These are phyloP conservation scores for Cryptosporidium parvum DNA, from an alignment of 169 alveolate species.

Conservation along the genomic window DNA sequence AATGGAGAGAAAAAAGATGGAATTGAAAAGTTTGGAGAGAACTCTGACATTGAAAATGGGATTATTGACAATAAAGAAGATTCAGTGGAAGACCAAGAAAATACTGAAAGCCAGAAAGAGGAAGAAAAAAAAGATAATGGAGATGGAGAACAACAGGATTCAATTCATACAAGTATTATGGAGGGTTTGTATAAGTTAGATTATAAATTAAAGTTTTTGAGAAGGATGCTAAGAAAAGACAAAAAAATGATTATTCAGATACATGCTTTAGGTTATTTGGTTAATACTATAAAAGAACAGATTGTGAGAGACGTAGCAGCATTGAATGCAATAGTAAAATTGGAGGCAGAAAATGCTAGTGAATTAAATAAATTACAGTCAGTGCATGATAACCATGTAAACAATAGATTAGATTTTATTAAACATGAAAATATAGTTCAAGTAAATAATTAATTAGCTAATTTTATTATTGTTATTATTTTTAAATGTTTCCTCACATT, in stretches of 20 bases:
- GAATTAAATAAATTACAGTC: constrained; percentile 58
- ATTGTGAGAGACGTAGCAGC: constrained; percentile 71
- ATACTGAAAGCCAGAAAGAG: constrained; percentile 10
- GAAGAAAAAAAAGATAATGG: constrained; percentile 3
- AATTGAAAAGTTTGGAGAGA: constrained; percentile 1
- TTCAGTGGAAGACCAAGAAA: constrained; percentile 25
- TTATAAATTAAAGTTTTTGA: constrained; percentile 34
- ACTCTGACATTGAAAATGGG: constrained; percentile 8
- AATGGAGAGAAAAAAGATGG: constrained; percentile 41
- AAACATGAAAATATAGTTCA: constrained; percentile 70
- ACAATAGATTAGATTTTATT: constrained; percentile 32
- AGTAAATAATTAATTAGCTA: constrained; percentile 2
- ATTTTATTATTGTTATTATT: background rate
- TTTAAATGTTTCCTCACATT: no score
- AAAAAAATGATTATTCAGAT: constrained; percentile 54
- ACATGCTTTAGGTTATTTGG: constrained; percentile 59
- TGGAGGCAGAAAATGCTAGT: constrained; percentile 60
- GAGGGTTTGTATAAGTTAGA: constrained; percentile 54
- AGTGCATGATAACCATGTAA: constrained; percentile 48
- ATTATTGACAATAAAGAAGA: constrained; percentile 52
- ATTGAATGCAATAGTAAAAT: constrained; percentile 20
- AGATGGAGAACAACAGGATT: constrained; percentile 20
- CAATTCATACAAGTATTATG: constrained; percentile 56
- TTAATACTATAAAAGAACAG: constrained; percentile 54
- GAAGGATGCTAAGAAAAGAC: constrained; percentile 34